Evolutionary conservation across 495 filamentous ascomycete genomes (phyloP).

Genomic region (Penicillium dipodomyicola): DNA sequence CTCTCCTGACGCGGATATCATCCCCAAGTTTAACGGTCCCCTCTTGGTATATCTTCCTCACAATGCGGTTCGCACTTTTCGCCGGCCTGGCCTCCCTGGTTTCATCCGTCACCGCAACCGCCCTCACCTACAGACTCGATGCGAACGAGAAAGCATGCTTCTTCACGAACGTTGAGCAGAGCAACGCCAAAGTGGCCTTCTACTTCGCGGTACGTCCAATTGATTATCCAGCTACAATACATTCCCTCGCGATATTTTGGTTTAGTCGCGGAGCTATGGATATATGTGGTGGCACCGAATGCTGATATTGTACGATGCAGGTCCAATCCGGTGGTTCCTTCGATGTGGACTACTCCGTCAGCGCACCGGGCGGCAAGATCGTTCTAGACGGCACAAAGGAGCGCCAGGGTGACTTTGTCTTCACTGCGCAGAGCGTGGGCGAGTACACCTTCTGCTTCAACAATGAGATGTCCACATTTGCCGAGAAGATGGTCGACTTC

Average conservation of each 20-base stretch:
- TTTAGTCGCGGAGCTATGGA: background rate
- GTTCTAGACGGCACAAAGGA: slow-evolving; percentile 90
- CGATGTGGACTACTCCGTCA: slow-evolving; percentile 90
- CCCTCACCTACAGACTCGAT: slow-evolving; percentile 87
- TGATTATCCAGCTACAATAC: background rate
- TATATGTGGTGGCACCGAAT: background rate
- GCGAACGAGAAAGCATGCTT: slow-evolving; percentile 97
- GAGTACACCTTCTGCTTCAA: slow-evolving; percentile 98
- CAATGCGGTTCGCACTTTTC: slow-evolving; percentile 43
- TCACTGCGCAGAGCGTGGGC: slow-evolving; percentile 88
- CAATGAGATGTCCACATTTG: slow-evolving; percentile 96
- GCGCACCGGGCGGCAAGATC: slow-evolving; percentile 75
- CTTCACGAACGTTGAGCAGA: slow-evolving; percentile 67
- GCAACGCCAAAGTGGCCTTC: slow-evolving; percentile 86
- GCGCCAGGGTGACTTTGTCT: slow-evolving; percentile 96
- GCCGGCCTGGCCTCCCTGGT: slow-evolving; percentile 63
- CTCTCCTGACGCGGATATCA: slow-evolving; percentile 27
- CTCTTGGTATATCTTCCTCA: slow-evolving; percentile 15
- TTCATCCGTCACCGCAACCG: slow-evolving; percentile 67
- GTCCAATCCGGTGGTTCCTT: slow-evolving; percentile 96
- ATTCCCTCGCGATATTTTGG: background rate
- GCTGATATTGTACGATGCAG: slow-evolving; percentile 41
- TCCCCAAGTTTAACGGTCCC: slow-evolving; percentile 8
- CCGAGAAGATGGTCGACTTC: slow-evolving; percentile 98
- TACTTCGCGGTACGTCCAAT: slow-evolving; percentile 87